Evolutionary conservation across 345 rosid genomes (phyloP).

Genomic region (Tarenaya hassleriana): DNA sequence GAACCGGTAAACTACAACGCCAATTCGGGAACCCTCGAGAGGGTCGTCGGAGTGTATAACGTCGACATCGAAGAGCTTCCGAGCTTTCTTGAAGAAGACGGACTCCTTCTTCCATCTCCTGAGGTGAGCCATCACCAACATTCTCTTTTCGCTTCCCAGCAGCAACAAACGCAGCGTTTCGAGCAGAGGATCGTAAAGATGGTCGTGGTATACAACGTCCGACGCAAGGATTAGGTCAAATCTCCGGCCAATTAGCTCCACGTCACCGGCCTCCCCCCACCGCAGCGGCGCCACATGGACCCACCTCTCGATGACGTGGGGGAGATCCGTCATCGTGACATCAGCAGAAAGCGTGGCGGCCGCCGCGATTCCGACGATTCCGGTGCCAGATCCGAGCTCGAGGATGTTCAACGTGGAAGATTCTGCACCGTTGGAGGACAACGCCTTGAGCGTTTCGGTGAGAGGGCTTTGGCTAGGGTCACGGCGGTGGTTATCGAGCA

Average conservation of each 20-base stretch:
- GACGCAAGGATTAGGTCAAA: constrained; percentile 65
- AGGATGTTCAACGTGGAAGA: constrained; percentile 43
- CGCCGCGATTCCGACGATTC: constrained; percentile 69
- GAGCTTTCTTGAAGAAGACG: constrained; percentile 64
- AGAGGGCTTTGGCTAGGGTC: constrained; percentile 39
- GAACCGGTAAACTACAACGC: constrained; percentile 58
- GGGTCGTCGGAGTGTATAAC: constrained; percentile 43
- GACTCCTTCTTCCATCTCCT: constrained; percentile 83
- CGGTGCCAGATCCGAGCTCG: constrained; percentile 93
- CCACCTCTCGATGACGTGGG: constrained; percentile 59
- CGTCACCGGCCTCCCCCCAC: constrained; percentile 66
- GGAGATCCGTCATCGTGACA: constrained; percentile 82
- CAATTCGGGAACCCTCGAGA: constrained; percentile 41
- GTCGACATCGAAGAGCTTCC: constrained; percentile 52
- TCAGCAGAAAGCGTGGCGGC: constrained; percentile 54
- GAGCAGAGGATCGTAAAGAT: constrained; percentile 56
- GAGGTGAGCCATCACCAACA: constrained; percentile 63
- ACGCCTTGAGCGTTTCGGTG: constrained; percentile 29
- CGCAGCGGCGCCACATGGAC: constrained; percentile 51
- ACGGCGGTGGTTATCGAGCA: constrained; percentile 41
- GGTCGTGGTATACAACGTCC: constrained; percentile 70
- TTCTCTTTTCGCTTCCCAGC: constrained; percentile 25
- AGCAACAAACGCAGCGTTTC: constrained; percentile 52
- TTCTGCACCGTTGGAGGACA: constrained; percentile 12
- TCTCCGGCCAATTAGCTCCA: constrained; percentile 30